These are phyloP conservation scores for Purpureocillium lavendulum DNA, from an alignment of 2,329 filamentous ascomycete genomes.

Conservation along the genomic window DNA sequence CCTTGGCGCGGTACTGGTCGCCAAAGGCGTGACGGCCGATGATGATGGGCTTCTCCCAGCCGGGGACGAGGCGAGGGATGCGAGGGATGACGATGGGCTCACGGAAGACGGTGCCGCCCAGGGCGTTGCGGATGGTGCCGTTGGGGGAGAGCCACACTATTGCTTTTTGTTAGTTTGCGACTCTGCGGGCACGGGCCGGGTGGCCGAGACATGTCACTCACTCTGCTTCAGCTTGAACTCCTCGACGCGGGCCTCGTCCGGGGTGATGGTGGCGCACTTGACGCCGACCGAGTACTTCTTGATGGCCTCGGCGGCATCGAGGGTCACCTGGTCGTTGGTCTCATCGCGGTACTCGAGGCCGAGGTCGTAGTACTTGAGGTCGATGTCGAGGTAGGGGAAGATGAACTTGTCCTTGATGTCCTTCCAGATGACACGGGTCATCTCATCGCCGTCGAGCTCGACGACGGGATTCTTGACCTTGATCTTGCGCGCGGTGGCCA, in stretches of 20 bases:
- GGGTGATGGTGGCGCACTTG: constrained; percentile 99
- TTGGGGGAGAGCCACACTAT: constrained; percentile 97
- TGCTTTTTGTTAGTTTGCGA: constrained; percentile 27
- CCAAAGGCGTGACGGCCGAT: constrained; percentile 98
- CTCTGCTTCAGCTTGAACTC: constrained; percentile 99
- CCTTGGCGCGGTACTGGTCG: constrained; percentile 97
- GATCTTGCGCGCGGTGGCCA: constrained; percentile 70
- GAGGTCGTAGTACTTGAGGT: constrained; percentile 96
- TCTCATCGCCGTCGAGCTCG: constrained; percentile 90
- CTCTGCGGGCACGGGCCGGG: neutral
- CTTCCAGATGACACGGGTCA: constrained; percentile 99
- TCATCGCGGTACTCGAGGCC: constrained; percentile 91
- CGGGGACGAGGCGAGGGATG: constrained; percentile 86
- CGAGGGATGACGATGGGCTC: constrained; percentile 95
- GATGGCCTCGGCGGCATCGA: constrained; percentile 93
- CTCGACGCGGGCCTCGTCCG: constrained; percentile 90
- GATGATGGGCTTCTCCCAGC: constrained; percentile 99
- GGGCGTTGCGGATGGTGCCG: constrained; percentile 69
- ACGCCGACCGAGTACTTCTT: constrained; percentile 98
- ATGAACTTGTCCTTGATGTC: constrained; percentile 99
- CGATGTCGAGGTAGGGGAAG: constrained; percentile 88
- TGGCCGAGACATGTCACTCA: constrained; percentile 34
- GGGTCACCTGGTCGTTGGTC: constrained; percentile 92
- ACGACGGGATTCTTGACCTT: constrained; percentile 99
- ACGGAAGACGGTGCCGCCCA: constrained; percentile 95